phyloP scores from a whole-genome alignment of 2,329 filamentous ascomycete genomes.

The Geoglossum cookeanum region DNA sequence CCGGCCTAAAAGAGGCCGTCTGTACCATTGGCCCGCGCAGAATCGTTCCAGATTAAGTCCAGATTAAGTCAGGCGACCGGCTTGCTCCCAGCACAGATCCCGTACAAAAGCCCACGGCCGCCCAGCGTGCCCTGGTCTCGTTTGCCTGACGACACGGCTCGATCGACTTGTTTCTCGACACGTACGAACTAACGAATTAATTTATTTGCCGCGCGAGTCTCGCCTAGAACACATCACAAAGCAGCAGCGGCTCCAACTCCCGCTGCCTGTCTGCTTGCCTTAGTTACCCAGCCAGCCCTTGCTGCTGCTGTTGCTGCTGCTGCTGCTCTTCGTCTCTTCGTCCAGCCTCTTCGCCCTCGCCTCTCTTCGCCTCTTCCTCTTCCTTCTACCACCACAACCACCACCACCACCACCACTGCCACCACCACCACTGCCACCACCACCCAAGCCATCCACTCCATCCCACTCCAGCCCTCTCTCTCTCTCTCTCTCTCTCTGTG shows the following conservation, averaged over 20 bases:
- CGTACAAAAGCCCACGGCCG: background rate
- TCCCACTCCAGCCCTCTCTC: no score
- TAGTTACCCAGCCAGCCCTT: background rate
- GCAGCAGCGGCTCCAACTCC: background rate
- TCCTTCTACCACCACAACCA: background rate
- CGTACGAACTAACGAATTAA: conserved; percentile 2
- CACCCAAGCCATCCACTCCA: no score
- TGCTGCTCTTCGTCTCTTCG: background rate
- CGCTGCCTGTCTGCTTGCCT: no score
- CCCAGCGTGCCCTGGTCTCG: conserved; percentile 2
- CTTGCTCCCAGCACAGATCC: background rate
- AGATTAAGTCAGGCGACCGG: background rate
- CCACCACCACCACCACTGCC: background rate
- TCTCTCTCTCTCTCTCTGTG: no score
- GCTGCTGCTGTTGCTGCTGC: background rate
- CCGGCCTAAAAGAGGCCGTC: background rate
- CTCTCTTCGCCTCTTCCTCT: background rate
- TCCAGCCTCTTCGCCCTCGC: no score
- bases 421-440: no score
- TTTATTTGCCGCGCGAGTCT: conserved; percentile 3
- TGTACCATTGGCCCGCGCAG: background rate
- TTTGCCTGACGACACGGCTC: conserved; percentile 1
- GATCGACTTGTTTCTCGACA: background rate
- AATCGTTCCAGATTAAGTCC: background rate
- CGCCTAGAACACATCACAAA: background rate